phyloP scores from a whole-genome alignment of 169 alveolate species.

The Cryptosporidium xiaoi region DNA sequence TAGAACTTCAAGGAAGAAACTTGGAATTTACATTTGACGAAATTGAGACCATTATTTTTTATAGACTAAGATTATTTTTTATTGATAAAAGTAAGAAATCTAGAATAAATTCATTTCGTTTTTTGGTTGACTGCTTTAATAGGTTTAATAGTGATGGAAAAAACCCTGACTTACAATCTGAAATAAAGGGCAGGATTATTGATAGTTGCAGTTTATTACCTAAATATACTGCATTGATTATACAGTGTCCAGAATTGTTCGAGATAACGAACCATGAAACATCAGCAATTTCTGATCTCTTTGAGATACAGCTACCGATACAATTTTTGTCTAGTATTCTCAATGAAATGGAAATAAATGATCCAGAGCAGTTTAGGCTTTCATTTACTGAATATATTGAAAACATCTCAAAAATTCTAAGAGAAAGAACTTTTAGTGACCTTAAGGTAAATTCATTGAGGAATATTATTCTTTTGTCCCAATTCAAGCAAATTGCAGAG shows the following conservation, averaged over 20 bases:
- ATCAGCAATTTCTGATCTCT: constrained; percentile 30
- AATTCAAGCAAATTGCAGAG: constrained; percentile 32
- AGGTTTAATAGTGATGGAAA: constrained; percentile 35
- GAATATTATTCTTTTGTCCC: constrained; percentile 53
- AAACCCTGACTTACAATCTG: neutral
- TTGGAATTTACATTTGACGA: constrained; percentile 17
- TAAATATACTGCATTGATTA: constrained; percentile 59
- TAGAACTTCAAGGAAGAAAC: neutral
- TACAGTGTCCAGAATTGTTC: constrained; percentile 70
- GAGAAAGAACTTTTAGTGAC: constrained; percentile 30
- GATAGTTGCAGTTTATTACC: constrained; percentile 12
- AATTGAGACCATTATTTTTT: constrained; percentile 34
- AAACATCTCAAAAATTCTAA: neutral
- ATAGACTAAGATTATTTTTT: constrained; percentile 31
- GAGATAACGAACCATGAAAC: constrained; percentile 5
- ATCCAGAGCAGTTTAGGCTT: neutral
- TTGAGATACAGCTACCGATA: constrained; percentile 25
- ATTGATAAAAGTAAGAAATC: neutral
- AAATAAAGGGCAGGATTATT: constrained; percentile 12
- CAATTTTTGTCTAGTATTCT: constrained; percentile 7
- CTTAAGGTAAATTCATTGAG: neutral
- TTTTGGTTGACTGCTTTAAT: constrained; percentile 35
- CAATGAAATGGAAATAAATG: constrained; percentile 45
- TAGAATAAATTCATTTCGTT: constrained; percentile 24
- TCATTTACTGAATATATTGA: constrained; percentile 30